phyloP scores from a whole-genome alignment of 768 basidiomycete genomes.

The Suillus ampliporus region DNA sequence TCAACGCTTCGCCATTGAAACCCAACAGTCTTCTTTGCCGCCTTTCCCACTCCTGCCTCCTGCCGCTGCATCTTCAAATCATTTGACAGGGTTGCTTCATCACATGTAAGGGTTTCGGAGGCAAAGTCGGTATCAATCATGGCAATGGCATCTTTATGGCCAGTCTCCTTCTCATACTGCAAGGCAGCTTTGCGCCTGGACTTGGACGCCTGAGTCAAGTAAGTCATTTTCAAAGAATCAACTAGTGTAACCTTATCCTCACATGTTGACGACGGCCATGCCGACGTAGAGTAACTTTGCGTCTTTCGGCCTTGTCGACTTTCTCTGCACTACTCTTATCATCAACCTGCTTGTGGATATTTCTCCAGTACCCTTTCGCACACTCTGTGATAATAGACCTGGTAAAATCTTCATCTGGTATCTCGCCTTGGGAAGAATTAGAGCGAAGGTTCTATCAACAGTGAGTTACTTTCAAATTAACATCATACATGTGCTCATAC shows the following conservation, averaged over 20 bases:
- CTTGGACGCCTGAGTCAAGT: background rate
- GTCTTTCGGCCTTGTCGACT: background rate
- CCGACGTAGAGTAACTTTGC: too few relatives aligned
- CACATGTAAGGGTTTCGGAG: background rate
- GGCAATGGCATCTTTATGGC: background rate
- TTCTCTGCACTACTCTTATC: too few relatives aligned
- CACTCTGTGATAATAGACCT: background rate
- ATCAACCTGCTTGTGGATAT: background rate
- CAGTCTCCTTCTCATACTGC: background rate
- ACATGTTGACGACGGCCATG: background rate
- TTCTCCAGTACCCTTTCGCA: background rate
- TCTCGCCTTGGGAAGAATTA: background rate
- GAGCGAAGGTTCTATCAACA: too few relatives aligned
- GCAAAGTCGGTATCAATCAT: constrained; percentile 7
- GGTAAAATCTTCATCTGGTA: background rate
- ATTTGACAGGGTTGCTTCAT: too few relatives aligned
- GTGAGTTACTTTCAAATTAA: too few relatives aligned
- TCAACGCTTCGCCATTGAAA: background rate
- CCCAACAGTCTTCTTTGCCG: background rate
- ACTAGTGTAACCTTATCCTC: too few relatives aligned
- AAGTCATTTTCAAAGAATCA: too few relatives aligned
- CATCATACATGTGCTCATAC: too few relatives aligned
- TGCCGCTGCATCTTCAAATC: too few relatives aligned
- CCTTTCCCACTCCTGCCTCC: background rate
- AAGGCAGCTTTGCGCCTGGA: too few relatives aligned